A percentile compares a stretch with the other conserved stretches of the same genome.
Evolutionary conservation across 2,329 filamentous ascomycete genomes (phyloP).

Genomic region (Diaporthe sp.): DNA sequence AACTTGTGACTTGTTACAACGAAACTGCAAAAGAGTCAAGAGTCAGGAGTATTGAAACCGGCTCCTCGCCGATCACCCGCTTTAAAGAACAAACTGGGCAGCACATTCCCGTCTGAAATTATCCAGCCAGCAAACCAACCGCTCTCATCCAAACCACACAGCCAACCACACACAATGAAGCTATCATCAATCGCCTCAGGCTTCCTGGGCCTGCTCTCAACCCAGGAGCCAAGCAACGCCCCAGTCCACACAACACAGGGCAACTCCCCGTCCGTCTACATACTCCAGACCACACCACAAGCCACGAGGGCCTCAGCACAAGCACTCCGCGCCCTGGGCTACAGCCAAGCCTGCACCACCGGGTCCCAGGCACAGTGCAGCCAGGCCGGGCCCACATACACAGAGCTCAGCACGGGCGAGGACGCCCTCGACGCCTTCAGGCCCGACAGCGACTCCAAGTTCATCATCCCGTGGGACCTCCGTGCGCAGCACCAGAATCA

Average conservation of each 20-base stretch:
- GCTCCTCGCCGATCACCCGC: slow-evolving; percentile 11
- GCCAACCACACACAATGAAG: neutral
- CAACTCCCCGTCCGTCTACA: slow-evolving; percentile 8
- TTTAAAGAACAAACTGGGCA: neutral
- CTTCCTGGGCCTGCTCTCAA: slow-evolving; percentile 13
- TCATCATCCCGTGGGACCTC: slow-evolving; percentile 21
- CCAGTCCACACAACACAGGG: neutral
- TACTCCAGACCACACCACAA: slow-evolving; percentile 18
- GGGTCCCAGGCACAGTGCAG: neutral
- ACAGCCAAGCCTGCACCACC: slow-evolving; percentile 2
- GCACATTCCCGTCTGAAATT: neutral
- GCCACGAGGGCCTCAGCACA: slow-evolving; percentile 10
- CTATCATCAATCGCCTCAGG: slow-evolving; percentile 16
- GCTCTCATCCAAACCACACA: neutral
- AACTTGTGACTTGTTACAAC: slow-evolving; percentile 22
- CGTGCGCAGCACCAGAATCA: neutral
- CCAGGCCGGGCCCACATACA: slow-evolving; percentile 8
- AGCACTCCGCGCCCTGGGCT: slow-evolving; percentile 8
- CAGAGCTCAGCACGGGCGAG: slow-evolving; percentile 20
- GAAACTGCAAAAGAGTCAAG: slow-evolving; percentile 11
- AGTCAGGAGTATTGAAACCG: slow-evolving; percentile 22
- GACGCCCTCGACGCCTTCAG: slow-evolving; percentile 11
- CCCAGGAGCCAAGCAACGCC: slow-evolving; percentile 1
- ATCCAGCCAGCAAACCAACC: neutral
- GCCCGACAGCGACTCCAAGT: slow-evolving; percentile 18